Evolutionary conservation across 345 rosid genomes (phyloP).

Genomic region (Noccaea bulbosa): DNA sequence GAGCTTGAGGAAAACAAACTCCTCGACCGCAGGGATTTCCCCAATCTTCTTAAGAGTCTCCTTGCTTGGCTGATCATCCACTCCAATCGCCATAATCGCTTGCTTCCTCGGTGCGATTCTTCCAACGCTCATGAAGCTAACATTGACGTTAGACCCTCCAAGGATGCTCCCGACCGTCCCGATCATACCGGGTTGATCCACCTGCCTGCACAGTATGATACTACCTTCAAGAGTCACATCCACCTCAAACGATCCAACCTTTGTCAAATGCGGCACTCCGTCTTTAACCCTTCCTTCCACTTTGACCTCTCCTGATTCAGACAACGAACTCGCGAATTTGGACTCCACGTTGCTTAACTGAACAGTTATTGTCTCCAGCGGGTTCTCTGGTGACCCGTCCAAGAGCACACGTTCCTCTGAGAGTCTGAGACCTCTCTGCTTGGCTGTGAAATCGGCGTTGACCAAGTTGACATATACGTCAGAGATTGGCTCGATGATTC

Average conservation of each 20-base stretch:
- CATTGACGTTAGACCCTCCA: slow-evolving; percentile 83
- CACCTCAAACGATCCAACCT: slow-evolving; percentile 81
- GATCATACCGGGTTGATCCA: slow-evolving; percentile 93
- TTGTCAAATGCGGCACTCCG: slow-evolving; percentile 79
- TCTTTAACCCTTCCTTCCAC: slow-evolving; percentile 88
- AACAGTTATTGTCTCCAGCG: slow-evolving; percentile 74
- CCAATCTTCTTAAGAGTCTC: slow-evolving; percentile 74
- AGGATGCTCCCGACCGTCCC: slow-evolving; percentile 77
- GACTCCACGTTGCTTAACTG: slow-evolving; percentile 80
- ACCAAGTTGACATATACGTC: slow-evolving; percentile 80
- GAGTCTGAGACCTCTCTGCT: slow-evolving; percentile 82
- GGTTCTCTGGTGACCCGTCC: slow-evolving; percentile 81
- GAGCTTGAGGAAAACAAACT: slow-evolving; percentile 83
- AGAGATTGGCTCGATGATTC: slow-evolving; percentile 85
- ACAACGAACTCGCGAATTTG: slow-evolving; percentile 78
- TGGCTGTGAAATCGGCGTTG: slow-evolving; percentile 88
- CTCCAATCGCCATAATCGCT: slow-evolving; percentile 94
- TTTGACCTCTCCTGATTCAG: slow-evolving; percentile 76
- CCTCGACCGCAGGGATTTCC: slow-evolving; percentile 69
- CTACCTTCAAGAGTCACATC: slow-evolving; percentile 91
- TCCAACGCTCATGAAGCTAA: slow-evolving; percentile 89
- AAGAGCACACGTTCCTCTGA: slow-evolving; percentile 73
- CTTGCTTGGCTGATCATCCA: slow-evolving; percentile 72
- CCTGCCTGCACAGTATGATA: slow-evolving; percentile 82
- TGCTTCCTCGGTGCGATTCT: slow-evolving; percentile 89